These are phyloP conservation scores for Musa balbisiana DNA, from an alignment of 202 grass and related monocot species.

Conservation along the genomic window DNA sequence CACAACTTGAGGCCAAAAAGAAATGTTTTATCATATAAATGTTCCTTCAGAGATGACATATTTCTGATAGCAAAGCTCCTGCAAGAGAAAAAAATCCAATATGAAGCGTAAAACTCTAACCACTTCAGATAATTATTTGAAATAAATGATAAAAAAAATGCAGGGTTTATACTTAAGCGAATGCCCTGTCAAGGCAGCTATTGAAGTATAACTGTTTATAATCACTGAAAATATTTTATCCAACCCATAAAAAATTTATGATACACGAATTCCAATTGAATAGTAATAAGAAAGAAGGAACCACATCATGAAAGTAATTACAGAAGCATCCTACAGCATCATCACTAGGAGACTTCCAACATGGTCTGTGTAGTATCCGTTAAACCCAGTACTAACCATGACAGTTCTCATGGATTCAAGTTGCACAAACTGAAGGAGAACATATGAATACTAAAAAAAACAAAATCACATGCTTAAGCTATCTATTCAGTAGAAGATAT, in stretches of 20 bases:
- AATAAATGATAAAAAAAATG: too few species aligned
- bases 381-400: neutral
- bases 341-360: neutral
- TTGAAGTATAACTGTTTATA: too few species aligned
- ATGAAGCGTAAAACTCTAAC: neutral
- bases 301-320: neutral
- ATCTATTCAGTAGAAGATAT: neutral
- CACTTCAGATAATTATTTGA: neutral
- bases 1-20: slow-evolving; percentile 70
- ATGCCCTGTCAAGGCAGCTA: too few species aligned
- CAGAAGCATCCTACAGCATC: neutral
- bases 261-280: neutral
- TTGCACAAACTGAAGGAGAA: neutral
- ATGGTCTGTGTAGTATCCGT: neutral
- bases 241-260: neutral
- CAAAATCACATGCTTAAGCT: neutral
- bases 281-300: neutral
- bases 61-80: slow-evolving; percentile 14
- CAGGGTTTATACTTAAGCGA: too few species aligned
- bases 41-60: slow-evolving; percentile 46
- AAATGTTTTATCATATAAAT: slow-evolving; percentile 51
- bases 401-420: neutral
- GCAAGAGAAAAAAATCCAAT: slow-evolving; percentile 10
- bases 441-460: neutral
- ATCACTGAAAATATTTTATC: too few species aligned